Conservation (phyloP, 2,329 filamentous ascomycete genomes). For the Phyllachora maydis region DNA sequence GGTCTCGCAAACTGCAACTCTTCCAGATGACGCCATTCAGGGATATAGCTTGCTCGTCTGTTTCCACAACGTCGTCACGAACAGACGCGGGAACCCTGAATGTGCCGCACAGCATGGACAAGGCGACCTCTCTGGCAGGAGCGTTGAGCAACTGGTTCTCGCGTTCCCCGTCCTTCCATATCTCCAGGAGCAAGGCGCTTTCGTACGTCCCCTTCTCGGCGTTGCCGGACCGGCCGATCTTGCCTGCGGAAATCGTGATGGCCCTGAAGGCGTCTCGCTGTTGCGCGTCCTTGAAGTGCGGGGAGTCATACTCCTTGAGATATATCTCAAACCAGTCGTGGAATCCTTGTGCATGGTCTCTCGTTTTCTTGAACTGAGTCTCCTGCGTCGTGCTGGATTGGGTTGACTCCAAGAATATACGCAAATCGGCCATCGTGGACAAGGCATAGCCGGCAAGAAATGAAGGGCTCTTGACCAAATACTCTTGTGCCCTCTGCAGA, state of each 20-base stretch:
- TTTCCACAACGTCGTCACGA: constrained; percentile 45
- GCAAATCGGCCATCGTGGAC: constrained; percentile 59
- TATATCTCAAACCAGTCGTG: constrained; percentile 59
- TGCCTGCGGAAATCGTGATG: constrained; percentile 48
- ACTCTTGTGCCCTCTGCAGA: constrained; percentile 40
- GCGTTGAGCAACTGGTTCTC: constrained; percentile 45
- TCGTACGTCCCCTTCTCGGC: constrained; percentile 52
- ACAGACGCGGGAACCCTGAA: constrained; percentile 42
- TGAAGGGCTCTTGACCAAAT: constrained; percentile 44
- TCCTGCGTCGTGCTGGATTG: constrained; percentile 72
- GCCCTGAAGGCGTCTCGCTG: constrained; percentile 38
- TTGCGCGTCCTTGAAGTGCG: constrained; percentile 22
- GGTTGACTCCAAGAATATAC: constrained; percentile 51
- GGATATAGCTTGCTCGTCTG: constrained; percentile 39
- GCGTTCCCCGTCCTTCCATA: constrained; percentile 50
- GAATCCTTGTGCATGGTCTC: constrained; percentile 56
- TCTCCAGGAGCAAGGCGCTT: constrained; percentile 56
- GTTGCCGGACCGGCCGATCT: constrained; percentile 47
- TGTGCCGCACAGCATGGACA: constrained; percentile 52
- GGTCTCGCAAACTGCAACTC: constrained; percentile 43
- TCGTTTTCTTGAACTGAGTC: constrained; percentile 57
- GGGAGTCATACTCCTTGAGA: constrained; percentile 39
- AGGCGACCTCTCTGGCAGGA: constrained; percentile 47
- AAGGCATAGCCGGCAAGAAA: constrained; percentile 69
- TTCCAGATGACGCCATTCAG: constrained; percentile 54